A percentile compares a stretch with the other conserved stretches of the same genome.
Evolutionary conservation across 306 rosid species (phyloP).

Genomic region (Cicer bijugum): DNA sequence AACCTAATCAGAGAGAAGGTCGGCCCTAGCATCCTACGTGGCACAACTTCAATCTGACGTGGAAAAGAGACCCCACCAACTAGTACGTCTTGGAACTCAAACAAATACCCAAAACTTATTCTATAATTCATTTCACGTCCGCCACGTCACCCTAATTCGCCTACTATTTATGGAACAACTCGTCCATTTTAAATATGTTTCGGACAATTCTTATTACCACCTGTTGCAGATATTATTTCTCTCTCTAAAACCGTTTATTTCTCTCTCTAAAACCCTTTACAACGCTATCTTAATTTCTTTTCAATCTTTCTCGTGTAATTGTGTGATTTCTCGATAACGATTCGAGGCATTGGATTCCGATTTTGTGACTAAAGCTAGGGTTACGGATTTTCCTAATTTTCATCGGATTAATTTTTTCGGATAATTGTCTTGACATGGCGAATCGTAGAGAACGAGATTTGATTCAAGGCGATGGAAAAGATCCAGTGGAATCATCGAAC

Average conservation of each 20-base stretch:
- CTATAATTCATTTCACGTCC: constrained; percentile 60
- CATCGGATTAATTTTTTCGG: neutral
- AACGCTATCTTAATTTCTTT: constrained; percentile 1
- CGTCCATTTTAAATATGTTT: neutral
- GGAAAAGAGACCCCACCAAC: constrained; percentile 39
- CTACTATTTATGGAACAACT: constrained; percentile 42
- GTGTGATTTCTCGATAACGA: neutral
- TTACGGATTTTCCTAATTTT: constrained; percentile 11
- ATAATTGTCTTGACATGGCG: constrained; percentile 51
- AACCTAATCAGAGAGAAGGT: constrained; percentile 33
- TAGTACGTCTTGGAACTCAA: constrained; percentile 55
- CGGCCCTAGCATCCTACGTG: constrained; percentile 32
- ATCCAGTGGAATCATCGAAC: constrained; percentile 48
- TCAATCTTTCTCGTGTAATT: neutral
- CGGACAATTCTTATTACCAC: neutral
- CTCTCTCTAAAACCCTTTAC: constrained; percentile 33
- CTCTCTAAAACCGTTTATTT: constrained; percentile 37
- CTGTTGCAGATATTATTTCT: constrained; percentile 37
- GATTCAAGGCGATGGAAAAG: constrained; percentile 40
- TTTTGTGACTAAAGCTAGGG: constrained; percentile 37
- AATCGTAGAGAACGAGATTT: constrained; percentile 57
- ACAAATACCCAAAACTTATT: constrained; percentile 33
- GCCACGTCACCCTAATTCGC: constrained; percentile 45
- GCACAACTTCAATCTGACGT: constrained; percentile 47
- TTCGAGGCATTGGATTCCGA: constrained; percentile 30